A percentile compares a stretch with the other conserved stretches of the same genome.
Conservation (phyloP, 306 rosid genomes). For the Corylus americana region DNA sequence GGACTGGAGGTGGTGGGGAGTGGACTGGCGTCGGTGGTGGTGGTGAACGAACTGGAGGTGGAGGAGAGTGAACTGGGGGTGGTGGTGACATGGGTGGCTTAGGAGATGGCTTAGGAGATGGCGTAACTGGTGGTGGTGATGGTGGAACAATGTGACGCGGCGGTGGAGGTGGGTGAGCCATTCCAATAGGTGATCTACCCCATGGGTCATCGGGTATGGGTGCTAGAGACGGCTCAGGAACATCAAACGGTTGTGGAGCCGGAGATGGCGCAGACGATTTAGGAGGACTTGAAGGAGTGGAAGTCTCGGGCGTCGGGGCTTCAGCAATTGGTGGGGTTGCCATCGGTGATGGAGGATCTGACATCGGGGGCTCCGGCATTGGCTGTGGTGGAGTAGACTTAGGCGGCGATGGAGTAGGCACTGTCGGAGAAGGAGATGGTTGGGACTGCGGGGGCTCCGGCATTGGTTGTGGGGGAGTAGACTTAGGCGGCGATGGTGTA, state of each 20-base stretch:
- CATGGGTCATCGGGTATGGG: background rate
- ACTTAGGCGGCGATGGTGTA: background rate
- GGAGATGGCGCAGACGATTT: background rate
- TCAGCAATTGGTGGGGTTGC: too few species aligned
- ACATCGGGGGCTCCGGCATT: background rate
- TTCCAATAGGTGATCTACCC: background rate
- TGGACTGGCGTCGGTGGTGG: background rate
- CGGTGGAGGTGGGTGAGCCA: background rate
- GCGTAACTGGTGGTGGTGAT: background rate
- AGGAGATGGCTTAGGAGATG: too few species aligned
- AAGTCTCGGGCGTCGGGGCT: too few species aligned
- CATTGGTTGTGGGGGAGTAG: background rate
- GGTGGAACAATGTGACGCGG: background rate
- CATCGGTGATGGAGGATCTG: too few species aligned
- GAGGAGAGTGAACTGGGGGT: constrained; percentile 12
- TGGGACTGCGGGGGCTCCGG: too few species aligned
- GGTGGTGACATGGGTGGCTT: background rate
- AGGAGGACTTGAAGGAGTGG: background rate
- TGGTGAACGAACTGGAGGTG: background rate
- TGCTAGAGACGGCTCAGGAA: background rate
- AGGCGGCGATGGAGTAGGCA: background rate
- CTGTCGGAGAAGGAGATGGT: too few species aligned
- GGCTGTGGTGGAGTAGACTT: constrained; percentile 1
- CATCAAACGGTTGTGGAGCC: background rate
- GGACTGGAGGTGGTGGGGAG: background rate